These are phyloP conservation scores for Schizosaccharomyces osmophilus DNA, from an alignment of 805 yeast species.

Conservation along the genomic window DNA sequence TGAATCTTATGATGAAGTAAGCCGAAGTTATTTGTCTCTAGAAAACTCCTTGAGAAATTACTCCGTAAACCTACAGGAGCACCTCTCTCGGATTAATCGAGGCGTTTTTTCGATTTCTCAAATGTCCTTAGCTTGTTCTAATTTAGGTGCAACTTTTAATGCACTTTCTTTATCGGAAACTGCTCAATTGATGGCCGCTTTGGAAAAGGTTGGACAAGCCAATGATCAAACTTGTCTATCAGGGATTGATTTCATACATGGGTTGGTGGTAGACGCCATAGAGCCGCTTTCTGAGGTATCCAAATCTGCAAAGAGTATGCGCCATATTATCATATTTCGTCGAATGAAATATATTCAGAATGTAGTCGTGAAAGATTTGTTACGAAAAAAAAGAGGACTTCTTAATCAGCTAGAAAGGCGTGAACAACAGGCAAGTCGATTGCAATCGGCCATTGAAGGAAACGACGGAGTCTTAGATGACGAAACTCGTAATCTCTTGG, in stretches of 20 bases:
- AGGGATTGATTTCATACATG: conserved; percentile 27
- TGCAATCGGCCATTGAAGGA: conserved; percentile 11
- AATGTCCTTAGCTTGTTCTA: conserved; percentile 40
- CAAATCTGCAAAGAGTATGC: conserved; percentile 33
- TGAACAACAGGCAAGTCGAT: conserved; percentile 22
- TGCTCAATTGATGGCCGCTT: conserved; percentile 22
- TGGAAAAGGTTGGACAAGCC: conserved; percentile 69
- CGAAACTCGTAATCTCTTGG: no score
- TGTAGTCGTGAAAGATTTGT: conserved; percentile 20
- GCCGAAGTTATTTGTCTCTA: background rate
- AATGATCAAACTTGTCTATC: conserved; percentile 38
- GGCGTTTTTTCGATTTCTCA: conserved; percentile 15
- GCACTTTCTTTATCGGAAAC: conserved; percentile 28
- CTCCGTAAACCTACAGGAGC: background rate
- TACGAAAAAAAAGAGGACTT: conserved; percentile 15
- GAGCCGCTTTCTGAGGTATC: conserved; percentile 54
- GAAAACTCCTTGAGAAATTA: background rate
- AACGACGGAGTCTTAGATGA: background rate
- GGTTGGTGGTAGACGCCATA: conserved; percentile 32
- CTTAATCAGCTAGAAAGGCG: conserved; percentile 19
- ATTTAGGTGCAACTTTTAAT: conserved; percentile 48
- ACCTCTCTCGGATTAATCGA: background rate
- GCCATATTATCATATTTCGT: conserved; percentile 36
- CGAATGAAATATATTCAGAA: conserved; percentile 30
- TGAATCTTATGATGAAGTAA: background rate